phyloP scores from a whole-genome alignment of 306 rosid species.

The Vicia sativa region DNA sequence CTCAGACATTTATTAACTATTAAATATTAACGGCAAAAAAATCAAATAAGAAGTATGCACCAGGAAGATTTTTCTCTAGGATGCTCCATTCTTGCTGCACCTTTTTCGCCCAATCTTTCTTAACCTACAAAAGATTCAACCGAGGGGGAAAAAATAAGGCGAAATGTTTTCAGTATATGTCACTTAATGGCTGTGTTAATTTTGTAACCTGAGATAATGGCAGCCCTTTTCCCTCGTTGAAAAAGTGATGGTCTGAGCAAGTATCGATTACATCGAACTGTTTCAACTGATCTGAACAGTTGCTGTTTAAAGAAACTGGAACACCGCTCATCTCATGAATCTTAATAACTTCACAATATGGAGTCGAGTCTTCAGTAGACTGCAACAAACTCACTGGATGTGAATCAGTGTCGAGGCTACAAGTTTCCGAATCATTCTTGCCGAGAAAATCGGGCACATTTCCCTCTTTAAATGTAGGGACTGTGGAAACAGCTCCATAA shows the following conservation, averaged over 20 bases:
- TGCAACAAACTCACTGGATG: slow-evolving; percentile 39
- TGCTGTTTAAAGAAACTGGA: slow-evolving; percentile 40
- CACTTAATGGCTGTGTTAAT: slow-evolving; percentile 25
- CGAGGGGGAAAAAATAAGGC: slow-evolving; percentile 27
- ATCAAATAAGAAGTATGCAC: slow-evolving; percentile 48
- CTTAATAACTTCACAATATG: slow-evolving; percentile 38
- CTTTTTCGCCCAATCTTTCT: slow-evolving; percentile 82
- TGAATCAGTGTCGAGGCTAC: slow-evolving; percentile 48
- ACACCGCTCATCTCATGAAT: slow-evolving; percentile 39
- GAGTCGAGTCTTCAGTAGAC: slow-evolving; percentile 38
- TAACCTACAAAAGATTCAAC: slow-evolving; percentile 48
- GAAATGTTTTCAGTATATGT: slow-evolving; percentile 1
- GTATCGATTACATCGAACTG: slow-evolving; percentile 69
- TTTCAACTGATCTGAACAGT: slow-evolving; percentile 51
- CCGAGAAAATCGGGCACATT: slow-evolving; percentile 45
- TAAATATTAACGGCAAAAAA: no score
- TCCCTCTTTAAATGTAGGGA: slow-evolving; percentile 54
- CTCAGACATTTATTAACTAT: no score
- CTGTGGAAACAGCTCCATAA: slow-evolving; percentile 47
- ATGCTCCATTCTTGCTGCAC: slow-evolving; percentile 94
- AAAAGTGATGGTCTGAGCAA: slow-evolving; percentile 84
- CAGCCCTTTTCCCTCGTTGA: slow-evolving; percentile 52
- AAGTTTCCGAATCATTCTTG: slow-evolving; percentile 54
- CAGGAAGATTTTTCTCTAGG: slow-evolving; percentile 85
- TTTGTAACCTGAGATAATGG: slow-evolving; percentile 73